Evolutionary conservation across 2,329 filamentous ascomycete genomes (phyloP).

Genomic region (Ophiocordyceps polyrhachis-furcata): DNA sequence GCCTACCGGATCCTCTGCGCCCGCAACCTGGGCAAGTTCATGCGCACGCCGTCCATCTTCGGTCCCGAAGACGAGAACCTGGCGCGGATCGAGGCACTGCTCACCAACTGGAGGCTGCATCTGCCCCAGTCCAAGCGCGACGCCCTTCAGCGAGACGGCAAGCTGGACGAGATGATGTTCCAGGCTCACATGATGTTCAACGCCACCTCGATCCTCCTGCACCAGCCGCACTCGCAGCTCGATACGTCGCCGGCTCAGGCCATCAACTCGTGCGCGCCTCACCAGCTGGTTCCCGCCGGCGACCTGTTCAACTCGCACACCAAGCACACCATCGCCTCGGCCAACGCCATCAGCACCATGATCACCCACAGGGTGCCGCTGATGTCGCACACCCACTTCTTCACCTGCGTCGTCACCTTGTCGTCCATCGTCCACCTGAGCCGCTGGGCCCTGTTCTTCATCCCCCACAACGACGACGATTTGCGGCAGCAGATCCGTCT

Average conservation of each 20-base stretch:
- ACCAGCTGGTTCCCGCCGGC: slow-evolving; percentile 29
- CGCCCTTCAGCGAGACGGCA: slow-evolving; percentile 48
- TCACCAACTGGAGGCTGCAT: slow-evolving; percentile 62
- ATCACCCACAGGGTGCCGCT: slow-evolving; percentile 56
- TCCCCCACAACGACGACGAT: slow-evolving; percentile 42
- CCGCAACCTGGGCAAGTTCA: slow-evolving; percentile 59
- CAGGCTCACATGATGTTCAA: slow-evolving; percentile 68
- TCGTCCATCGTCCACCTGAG: slow-evolving; percentile 68
- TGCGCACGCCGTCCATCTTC: slow-evolving; percentile 34
- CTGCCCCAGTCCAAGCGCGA: slow-evolving; percentile 55
- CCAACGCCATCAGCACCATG: slow-evolving; percentile 57
- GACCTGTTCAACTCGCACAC: slow-evolving; percentile 48
- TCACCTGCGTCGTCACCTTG: slow-evolving; percentile 62
- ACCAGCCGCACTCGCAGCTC: slow-evolving; percentile 62
- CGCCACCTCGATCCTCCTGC: slow-evolving; percentile 51
- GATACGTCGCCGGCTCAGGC: slow-evolving; percentile 38
- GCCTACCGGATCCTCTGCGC: slow-evolving; percentile 69
- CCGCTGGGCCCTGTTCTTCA: slow-evolving; percentile 50
- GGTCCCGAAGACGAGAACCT: slow-evolving; percentile 35
- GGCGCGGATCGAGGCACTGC: slow-evolving; percentile 28
- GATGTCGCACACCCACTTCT: slow-evolving; percentile 63
- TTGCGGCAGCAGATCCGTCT: slow-evolving; percentile 60
- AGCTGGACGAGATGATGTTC: slow-evolving; percentile 79
- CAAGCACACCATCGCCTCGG: slow-evolving; percentile 61
- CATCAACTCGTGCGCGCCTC: slow-evolving; percentile 49